A percentile compares a stretch with the other conserved stretches of the same genome.
phyloP scores from a whole-genome alignment of 2,329 filamentous ascomycete genomes.

The Gyromitra esculenta region DNA sequence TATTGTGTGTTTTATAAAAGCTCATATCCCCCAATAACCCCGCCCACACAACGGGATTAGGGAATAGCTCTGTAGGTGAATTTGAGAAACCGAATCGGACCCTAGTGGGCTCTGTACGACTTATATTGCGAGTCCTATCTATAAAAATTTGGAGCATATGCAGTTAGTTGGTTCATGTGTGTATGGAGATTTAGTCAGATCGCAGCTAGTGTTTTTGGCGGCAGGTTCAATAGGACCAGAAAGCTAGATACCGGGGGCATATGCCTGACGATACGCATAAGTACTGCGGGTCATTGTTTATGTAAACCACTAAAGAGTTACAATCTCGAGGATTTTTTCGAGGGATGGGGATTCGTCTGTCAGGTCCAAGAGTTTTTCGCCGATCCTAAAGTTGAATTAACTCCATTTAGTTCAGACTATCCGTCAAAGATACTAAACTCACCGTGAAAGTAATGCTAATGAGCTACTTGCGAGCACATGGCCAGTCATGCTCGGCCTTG shows the following conservation, averaged over 20 bases:
- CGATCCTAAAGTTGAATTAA: slow-evolving; percentile 62
- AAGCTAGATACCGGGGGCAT: background rate
- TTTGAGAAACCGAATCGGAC: slow-evolving; percentile 8
- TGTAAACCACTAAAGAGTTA: slow-evolving; percentile 69
- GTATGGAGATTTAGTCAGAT: background rate
- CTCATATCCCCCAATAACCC: slow-evolving; percentile 59
- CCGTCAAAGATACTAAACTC: slow-evolving; percentile 3
- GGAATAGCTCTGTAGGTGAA: slow-evolving; percentile 57
- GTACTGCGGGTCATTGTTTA: slow-evolving; percentile 64
- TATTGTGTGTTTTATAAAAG: slow-evolving; percentile 60
- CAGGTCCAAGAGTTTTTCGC: slow-evolving; percentile 69
- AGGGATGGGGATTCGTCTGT: slow-evolving; percentile 62
- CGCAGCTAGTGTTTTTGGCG: background rate
- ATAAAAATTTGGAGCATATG: slow-evolving; percentile 54
- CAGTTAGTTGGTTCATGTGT: background rate
- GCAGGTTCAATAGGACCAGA: no score
- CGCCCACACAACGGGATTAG: slow-evolving; percentile 55
- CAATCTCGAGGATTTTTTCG: slow-evolving; percentile 63
- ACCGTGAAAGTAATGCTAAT: slow-evolving; percentile 68
- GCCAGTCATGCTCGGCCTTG: slow-evolving; percentile 68
- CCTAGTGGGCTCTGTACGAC: background rate
- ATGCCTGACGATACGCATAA: slow-evolving; percentile 63
- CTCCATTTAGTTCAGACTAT: no score
- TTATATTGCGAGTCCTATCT: background rate
- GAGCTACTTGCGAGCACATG: slow-evolving; percentile 67